phyloP scores from a whole-genome alignment of 441 rosid species.

The Theobroma grandiflorum region DNA sequence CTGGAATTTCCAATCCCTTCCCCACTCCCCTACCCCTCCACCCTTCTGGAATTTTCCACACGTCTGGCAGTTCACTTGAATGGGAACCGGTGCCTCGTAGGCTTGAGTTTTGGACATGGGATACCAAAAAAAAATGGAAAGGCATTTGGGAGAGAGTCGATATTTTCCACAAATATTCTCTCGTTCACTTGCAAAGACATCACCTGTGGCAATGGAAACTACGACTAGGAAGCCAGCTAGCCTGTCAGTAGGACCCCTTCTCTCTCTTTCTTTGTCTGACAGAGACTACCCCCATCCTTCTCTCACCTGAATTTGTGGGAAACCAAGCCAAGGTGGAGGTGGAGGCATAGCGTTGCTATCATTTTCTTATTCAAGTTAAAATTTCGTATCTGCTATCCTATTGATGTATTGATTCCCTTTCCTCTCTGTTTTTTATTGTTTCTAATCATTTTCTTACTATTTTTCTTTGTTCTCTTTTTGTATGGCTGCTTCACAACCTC shows the following conservation, averaged over 20 bases:
- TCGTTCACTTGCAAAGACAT: not conserved
- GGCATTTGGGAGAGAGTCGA: not conserved
- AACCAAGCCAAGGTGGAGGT: not conserved
- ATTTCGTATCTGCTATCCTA: no score
- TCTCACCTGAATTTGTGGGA: not conserved
- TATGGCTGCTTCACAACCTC: no score
- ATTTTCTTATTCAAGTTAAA: no score
- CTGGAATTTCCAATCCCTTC: no score
- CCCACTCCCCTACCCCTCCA: no score
- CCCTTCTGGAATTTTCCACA: no score
- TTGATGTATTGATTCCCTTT: no score
- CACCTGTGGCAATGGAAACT: not conserved
- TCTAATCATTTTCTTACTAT: no score
- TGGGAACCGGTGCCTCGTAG: not conserved
- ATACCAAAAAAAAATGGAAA: not conserved
- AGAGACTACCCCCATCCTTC: no score
- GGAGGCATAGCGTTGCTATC: no score
- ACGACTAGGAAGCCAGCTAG: not conserved
- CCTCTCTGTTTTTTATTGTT: no score
- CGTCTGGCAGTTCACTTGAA: not conserved
- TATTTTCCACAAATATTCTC: constrained; percentile 8
- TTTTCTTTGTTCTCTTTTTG: no score
- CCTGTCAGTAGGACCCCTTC: not conserved
- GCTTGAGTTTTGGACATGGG: not conserved
- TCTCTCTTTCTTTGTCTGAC: not conserved